Evolutionary conservation across 352 stramenopile species (phyloP).

Genomic region (Discostella stelligera): DNA sequence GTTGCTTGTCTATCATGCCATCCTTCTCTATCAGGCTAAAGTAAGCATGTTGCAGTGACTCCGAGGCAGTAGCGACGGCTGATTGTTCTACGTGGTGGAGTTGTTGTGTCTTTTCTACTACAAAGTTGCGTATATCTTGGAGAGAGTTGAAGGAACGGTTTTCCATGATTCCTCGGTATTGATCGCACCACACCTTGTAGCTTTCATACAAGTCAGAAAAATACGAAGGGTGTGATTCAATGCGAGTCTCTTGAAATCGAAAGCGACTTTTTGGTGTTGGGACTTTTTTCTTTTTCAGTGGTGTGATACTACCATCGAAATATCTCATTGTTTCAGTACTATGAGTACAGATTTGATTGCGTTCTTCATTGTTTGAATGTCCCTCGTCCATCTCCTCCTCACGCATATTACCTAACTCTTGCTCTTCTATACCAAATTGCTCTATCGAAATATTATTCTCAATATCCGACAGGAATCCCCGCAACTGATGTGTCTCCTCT

Average conservation of each 20-base stretch:
- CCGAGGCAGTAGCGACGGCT: constrained; percentile 60
- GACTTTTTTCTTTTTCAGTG: constrained; percentile 15
- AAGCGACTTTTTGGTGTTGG: constrained; percentile 10
- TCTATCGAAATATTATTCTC: constrained; percentile 69
- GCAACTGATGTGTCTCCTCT: constrained; percentile 64
- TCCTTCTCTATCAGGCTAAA: constrained; percentile 69
- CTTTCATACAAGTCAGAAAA: constrained; percentile 79
- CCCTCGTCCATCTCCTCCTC: background rate
- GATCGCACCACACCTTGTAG: constrained; percentile 66
- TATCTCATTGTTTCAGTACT: background rate
- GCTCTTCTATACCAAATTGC: constrained; percentile 49
- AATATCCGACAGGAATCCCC: constrained; percentile 62
- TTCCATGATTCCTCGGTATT: constrained; percentile 60
- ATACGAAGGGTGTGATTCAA: constrained; percentile 59
- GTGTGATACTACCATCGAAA: constrained; percentile 4
- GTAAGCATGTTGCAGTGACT: constrained; percentile 64
- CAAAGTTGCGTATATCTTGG: constrained; percentile 66
- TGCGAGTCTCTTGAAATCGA: constrained; percentile 45
- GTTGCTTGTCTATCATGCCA: constrained; percentile 68
- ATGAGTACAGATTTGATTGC: background rate
- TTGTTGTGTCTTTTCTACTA: constrained; percentile 62
- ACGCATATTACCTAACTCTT: constrained; percentile 2
- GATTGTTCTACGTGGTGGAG: constrained; percentile 59
- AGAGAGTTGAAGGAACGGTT: constrained; percentile 63
- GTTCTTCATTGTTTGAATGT: constrained; percentile 8